Evolutionary conservation across 2,329 filamentous ascomycete species (phyloP).

Genomic region (Pyrenophora seminiperda): DNA sequence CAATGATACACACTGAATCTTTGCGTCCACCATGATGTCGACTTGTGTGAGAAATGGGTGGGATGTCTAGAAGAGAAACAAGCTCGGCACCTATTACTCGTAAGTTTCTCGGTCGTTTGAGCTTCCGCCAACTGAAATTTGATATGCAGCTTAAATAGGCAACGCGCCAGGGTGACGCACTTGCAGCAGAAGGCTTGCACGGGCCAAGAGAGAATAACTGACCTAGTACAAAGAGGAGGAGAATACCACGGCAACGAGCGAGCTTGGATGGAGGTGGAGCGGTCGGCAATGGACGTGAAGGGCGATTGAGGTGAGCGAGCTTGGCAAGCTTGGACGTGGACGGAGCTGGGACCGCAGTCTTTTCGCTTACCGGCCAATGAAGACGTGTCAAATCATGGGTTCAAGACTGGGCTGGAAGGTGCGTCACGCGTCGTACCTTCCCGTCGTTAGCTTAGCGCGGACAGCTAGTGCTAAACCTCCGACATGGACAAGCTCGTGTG

Average conservation of each 20-base stretch:
- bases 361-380: conserved; percentile 33
- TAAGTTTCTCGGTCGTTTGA: conserved; percentile 25
- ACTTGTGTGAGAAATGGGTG: conserved; percentile 2
- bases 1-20: conserved; percentile 49
- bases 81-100: conserved; percentile 17
- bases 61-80: not conserved
- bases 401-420: conserved; percentile 16
- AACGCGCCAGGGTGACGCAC: conserved; percentile 15
- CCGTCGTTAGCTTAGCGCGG: conserved; percentile 23
- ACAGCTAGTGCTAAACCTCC: conserved; percentile 18
- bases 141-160: conserved; percentile 12
- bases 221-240: conserved; percentile 25
- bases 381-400: conserved; percentile 17
- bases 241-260: conserved; percentile 39
- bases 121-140: conserved; percentile 29
- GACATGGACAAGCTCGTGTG: conserved; percentile 26
- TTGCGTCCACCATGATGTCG: conserved; percentile 46
- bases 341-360: conserved; percentile 20
- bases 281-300: conserved; percentile 27
- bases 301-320: conserved; percentile 32
- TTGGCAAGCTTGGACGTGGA: conserved; percentile 20
- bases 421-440: conserved; percentile 27
- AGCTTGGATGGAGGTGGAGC: conserved; percentile 31
- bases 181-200: conserved; percentile 25
- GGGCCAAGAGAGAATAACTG: conserved; percentile 25